Evolutionary conservation across 257 asterid species (phyloP), one percentile per base, ranked within the genome.

Genomic region (Solanum piurae): DNA sequence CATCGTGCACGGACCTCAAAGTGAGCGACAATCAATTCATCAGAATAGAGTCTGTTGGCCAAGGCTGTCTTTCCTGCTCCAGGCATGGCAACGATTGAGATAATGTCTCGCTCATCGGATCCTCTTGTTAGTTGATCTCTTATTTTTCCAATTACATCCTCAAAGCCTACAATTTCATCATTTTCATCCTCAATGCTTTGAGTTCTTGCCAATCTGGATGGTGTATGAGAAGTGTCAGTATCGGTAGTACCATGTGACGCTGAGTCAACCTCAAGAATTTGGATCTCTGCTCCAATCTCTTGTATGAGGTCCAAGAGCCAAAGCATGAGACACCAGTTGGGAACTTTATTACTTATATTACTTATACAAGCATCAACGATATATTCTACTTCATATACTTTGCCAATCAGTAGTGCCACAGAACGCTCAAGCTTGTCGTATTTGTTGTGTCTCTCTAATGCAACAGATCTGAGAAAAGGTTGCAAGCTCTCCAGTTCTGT

Each of bases 321-420:
- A 5, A 5, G 58, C 85, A 4, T 11, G 75, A 86, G 14, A 38
- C 88, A 86, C 89, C 86, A 58, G 3, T 38, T 1, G 13, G 89
- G 84, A 72, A 66, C 12, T 25, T 88, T 52, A 58, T 86, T 80
- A 2, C 9, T n/a, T n/a, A n/a, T n/a, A n/a, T n/a, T n/a, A n/a
- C n/a, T 66, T 11, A 86, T 6, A 52, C 69, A 89, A 2, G 29
- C 31, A 80, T 38, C 72, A 37, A 86, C 33, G 20, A 89, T 21
- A 73, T 88, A 89, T 18, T 89, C 89, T 2, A 89, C 89, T 72
- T 90, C 89, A 89, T 87, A 85, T 34, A 49, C 86, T 75, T 75
- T 75, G 34, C 58, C 33, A 75, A 75, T 75, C 2, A 37, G 0
- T 6, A 11, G 34, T n/a, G 58, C 33, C 55, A 38, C 33, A 12